phyloP scores from a whole-genome alignment of 805 yeast genomes.

The Yarrowia sp. region DNA sequence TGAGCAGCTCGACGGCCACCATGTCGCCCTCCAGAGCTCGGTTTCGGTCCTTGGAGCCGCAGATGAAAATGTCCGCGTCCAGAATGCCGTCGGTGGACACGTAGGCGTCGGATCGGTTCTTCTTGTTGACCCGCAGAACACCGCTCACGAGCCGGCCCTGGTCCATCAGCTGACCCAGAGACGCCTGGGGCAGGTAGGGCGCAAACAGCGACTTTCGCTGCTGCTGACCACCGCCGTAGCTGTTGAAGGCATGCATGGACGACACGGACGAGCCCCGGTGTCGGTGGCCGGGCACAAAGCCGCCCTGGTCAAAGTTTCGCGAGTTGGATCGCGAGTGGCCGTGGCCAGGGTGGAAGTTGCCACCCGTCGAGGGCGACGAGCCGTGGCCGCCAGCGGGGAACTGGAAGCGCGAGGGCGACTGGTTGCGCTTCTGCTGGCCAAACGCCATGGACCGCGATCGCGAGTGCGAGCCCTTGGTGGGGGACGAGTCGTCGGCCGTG shows the following conservation, averaged over 20 bases:
- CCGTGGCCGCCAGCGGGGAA: conserved; percentile 61
- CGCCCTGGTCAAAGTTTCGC: conserved; percentile 44
- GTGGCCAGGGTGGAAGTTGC: conserved; percentile 45
- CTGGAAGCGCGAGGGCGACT: conserved; percentile 60
- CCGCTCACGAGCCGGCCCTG: conserved; percentile 95
- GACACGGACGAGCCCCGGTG: conserved; percentile 63
- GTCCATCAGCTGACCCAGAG: conserved; percentile 84
- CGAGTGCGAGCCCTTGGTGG: conserved; percentile 34
- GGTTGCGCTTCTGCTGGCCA: conserved; percentile 27
- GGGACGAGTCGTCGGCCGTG: conserved; percentile 40
- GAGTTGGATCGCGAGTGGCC: conserved; percentile 58
- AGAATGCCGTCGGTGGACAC: conserved; percentile 95
- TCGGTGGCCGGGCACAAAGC: conserved; percentile 80
- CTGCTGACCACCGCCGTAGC: conserved; percentile 48
- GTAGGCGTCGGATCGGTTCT: conserved; percentile 96
- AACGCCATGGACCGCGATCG: conserved; percentile 17
- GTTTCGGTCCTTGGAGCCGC: conserved; percentile 98
- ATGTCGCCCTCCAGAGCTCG: conserved; percentile 96
- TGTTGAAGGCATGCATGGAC: conserved; percentile 50
- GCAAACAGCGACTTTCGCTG: conserved; percentile 78
- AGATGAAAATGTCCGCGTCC: conserved; percentile 96
- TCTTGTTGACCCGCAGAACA: conserved; percentile 89
- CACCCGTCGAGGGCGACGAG: conserved; percentile 24
- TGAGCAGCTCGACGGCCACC: conserved; percentile 92
- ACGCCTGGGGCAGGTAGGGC: conserved; percentile 92